These are phyloP conservation scores for Hericium coralloides DNA, from an alignment of 768 basidiomycete species.

Conservation along the genomic window DNA sequence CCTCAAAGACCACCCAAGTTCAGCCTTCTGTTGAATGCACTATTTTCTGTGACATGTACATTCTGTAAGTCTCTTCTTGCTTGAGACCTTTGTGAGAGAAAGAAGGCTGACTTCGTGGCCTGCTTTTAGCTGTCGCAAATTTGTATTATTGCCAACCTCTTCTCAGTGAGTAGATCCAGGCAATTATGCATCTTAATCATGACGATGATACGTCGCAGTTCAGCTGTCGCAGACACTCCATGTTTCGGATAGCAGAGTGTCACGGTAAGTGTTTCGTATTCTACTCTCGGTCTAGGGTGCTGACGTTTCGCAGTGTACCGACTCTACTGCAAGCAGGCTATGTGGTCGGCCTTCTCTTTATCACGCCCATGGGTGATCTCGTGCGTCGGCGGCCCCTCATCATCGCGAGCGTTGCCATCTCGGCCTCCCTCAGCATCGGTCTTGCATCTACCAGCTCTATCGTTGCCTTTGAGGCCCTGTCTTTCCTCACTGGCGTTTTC, in stretches of 20 bases:
- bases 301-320: constrained; percentile 36
- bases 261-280: neutral
- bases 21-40: constrained; percentile 28
- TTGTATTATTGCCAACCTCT: constrained; percentile 73
- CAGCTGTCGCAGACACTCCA: constrained; percentile 26
- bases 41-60: constrained; percentile 39
- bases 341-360: constrained; percentile 41
- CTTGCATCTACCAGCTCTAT: constrained; percentile 54
- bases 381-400: constrained; percentile 67
- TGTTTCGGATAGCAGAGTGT: constrained; percentile 19
- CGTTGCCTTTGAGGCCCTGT: constrained; percentile 53
- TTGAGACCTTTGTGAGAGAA: neutral
- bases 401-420: constrained; percentile 40
- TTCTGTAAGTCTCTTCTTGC: constrained; percentile 23
- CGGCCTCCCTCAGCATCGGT: constrained; percentile 54
- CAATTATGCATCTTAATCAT: neutral
- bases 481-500: constrained; percentile 60
- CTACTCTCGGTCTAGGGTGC: neutral
- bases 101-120: too few relatives aligned
- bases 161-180: neutral
- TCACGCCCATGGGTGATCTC: constrained; percentile 80
- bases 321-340: constrained; percentile 65
- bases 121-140: constrained; percentile 26
- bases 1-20: constrained; percentile 27
- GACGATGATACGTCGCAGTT: constrained; percentile 19